Percentiles rank a stretch among this genome's conserved stretches.
phyloP scores from a whole-genome alignment of 2,329 filamentous ascomycete species.

The Diaporthe amygdali region DNA sequence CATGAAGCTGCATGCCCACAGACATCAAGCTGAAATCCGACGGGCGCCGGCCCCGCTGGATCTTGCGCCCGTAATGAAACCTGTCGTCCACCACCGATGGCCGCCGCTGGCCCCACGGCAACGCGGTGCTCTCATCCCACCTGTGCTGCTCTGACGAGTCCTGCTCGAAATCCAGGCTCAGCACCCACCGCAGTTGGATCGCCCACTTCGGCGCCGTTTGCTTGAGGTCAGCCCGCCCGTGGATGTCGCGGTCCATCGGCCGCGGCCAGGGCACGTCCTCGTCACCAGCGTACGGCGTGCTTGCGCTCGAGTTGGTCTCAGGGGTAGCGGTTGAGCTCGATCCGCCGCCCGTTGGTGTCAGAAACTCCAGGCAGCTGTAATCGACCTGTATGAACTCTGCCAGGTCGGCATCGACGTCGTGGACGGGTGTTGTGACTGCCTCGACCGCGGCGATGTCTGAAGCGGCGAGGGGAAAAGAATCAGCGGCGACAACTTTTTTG shows the following conservation, averaged over 20 bases:
- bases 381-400: background rate
- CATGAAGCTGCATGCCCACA: background rate
- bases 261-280: background rate
- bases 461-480: background rate
- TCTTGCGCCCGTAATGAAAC: background rate
- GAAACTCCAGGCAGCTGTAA: background rate
- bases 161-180: background rate
- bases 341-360: background rate
- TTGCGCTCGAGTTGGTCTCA: background rate
- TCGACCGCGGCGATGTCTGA: background rate
- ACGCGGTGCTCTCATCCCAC: background rate
- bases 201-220: background rate
- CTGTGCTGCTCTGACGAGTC: background rate
- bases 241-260: slow-evolving; percentile 4
- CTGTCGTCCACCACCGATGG: background rate
- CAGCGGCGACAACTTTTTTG: background rate
- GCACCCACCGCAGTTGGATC: background rate
- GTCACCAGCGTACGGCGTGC: background rate
- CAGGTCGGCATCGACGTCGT: background rate
- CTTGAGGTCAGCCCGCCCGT: background rate
- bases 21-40: background rate
- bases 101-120: background rate
- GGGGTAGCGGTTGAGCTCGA: background rate
- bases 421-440: background rate
- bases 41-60: background rate